phyloP scores from a whole-genome alignment of 768 basidiomycete genomes.

The Antrodiella citrinella region DNA sequence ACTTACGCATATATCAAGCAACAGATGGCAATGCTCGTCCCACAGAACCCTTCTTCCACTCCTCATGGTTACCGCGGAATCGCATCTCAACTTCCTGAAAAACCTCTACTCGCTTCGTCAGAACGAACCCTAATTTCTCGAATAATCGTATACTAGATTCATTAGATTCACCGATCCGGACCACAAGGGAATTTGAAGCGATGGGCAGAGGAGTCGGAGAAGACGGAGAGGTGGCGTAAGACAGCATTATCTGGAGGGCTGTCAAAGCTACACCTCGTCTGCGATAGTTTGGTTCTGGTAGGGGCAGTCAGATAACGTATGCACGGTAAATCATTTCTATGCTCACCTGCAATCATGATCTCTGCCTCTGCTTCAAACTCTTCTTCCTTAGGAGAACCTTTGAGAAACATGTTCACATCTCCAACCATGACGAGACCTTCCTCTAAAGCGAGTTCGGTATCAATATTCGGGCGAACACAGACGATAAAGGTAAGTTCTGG shows the following conservation, averaged over 20 bases:
- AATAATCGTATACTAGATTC: constrained; percentile 65
- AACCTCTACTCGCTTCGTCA: constrained; percentile 60
- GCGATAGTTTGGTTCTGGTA: constrained; percentile 55
- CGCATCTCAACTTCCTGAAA: constrained; percentile 86
- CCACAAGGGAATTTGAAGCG: constrained; percentile 46
- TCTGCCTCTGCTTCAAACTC: constrained; percentile 74
- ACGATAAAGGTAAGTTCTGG: constrained; percentile 87
- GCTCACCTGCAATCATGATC: constrained; percentile 84
- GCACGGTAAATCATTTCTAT: neutral
- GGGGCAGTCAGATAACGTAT: neutral
- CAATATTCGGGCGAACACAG: constrained; percentile 37
- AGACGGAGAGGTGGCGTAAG: constrained; percentile 45
- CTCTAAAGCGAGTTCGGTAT: neutral
- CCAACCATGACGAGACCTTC: constrained; percentile 58
- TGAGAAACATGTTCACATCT: constrained; percentile 88
- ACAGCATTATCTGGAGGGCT: constrained; percentile 57
- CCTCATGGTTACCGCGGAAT: constrained; percentile 9
- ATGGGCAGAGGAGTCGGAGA: constrained; percentile 30
- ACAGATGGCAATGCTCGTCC: no score
- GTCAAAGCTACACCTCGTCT: constrained; percentile 59
- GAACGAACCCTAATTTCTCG: constrained; percentile 62
- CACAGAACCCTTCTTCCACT: constrained; percentile 12
- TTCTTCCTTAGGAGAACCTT: constrained; percentile 31
- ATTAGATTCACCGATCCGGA: constrained; percentile 66
- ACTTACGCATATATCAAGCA: no score